These are phyloP conservation scores for Diospyros lotus DNA, from an alignment of 148 eudicot species.

Conservation along the genomic window DNA sequence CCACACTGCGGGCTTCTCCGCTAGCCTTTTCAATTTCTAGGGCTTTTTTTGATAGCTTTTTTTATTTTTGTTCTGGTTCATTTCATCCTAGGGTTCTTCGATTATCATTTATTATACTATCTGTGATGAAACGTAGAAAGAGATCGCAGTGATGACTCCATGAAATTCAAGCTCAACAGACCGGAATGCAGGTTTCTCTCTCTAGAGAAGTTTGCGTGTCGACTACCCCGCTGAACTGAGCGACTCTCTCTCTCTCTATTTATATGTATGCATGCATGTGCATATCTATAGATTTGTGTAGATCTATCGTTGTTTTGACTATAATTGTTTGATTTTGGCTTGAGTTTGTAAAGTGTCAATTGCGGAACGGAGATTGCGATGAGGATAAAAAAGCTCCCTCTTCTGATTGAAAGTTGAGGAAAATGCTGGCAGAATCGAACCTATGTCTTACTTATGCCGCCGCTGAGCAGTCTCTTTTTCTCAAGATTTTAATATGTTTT, in stretches of 20 bases:
- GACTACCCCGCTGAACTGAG: conserved; percentile 23
- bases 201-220: conserved; percentile 19
- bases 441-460: conserved; percentile 2
- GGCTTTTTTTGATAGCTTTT: too few relatives aligned
- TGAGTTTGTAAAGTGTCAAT: background rate
- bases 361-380: conserved; percentile 15
- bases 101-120: background rate
- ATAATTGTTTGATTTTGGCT: background rate
- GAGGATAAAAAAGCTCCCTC: conserved; percentile 33
- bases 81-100: background rate
- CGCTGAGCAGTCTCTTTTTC: conserved; percentile 12
- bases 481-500: background rate
- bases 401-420: conserved; percentile 17
- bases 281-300: background rate
- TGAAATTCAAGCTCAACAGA: conserved; percentile 83
- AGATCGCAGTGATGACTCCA: conserved; percentile 55
- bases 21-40: too few relatives aligned
- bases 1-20: background rate
- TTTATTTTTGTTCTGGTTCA: too few relatives aligned
- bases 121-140: background rate
- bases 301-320: background rate
- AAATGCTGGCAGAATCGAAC: conserved; percentile 23
- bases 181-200: conserved; percentile 51
- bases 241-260: background rate
- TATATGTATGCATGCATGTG: background rate